Base-by-base conservation (phyloP, 2,329 filamentous ascomycete genomes). In the Pezicula carpinea region DNA sequence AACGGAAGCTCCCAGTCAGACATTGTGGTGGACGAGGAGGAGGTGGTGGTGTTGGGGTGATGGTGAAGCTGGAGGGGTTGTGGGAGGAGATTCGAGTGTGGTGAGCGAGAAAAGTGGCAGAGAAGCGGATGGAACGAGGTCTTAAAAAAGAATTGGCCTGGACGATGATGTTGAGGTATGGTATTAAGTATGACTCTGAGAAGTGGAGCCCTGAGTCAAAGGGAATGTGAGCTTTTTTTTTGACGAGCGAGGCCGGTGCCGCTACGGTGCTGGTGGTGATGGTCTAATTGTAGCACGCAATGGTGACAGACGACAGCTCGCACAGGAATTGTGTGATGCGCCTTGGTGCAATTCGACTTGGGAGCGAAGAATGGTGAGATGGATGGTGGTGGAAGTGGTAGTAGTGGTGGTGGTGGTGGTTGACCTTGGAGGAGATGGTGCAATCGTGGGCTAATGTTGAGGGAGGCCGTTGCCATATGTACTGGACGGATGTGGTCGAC, bases 1-100 rank as follows among this genome's bases (percentile, higher is more conserved):
- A 89, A 96, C 69, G 95, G 85, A 68, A 87, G 88, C 60, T 87
- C 87, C 89, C 91, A 96, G 44, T 66, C 63, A 57, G 64, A 56
- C 47, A 53, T 54, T 33, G 43, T 39, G 46, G 58, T 54, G 11
- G 10, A 33, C 15, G 29, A 15, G 14, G 39, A 45, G 26, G 39
- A 32, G n/a, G 43, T 46, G 35, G 39, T 17, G 11, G 21, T 31
- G 21, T 43, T 34, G 29, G 23, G 42, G 17, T 17, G 33, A 8
- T 29, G 33, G 7, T n/a, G 19, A 15, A 21, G 32, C 17, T 44
- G 6, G 42, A 39, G 38, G 45, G 32, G 31, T 42, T 21, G 48
- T 43, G 15, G 44, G 35, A 45, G 40, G 15, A 41, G 32, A n/a
- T 31, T 44, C 14, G 35, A 31, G 33, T 31, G 39, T 26, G 14